A percentile compares a stretch with the other conserved stretches of the same genome.
Conservation (phyloP, 768 basidiomycete species). For the Hysterangium stoloniferum region DNA sequence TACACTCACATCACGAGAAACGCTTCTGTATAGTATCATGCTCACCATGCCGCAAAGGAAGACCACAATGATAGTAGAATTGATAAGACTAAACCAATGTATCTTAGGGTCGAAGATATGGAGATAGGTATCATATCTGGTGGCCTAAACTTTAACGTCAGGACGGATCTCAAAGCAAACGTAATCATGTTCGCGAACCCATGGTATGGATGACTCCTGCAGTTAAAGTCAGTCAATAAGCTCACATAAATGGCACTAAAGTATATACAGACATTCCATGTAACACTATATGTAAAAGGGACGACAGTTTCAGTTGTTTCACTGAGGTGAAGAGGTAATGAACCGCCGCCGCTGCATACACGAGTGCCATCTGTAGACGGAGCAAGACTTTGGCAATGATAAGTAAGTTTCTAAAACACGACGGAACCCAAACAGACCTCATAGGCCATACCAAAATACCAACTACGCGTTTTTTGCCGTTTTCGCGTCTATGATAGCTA, state of each 20-base stretch:
- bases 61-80: slow-evolving; percentile 84
- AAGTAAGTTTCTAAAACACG: not conserved
- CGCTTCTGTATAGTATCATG: slow-evolving; percentile 79
- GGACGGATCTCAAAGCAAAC: slow-evolving; percentile 3
- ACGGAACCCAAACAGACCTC: slow-evolving; percentile 25
- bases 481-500: slow-evolving; percentile 74
- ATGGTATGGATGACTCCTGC: slow-evolving; percentile 79
- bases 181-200: slow-evolving; percentile 39
- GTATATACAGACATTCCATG: slow-evolving; percentile 56
- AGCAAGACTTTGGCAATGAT: slow-evolving; percentile 62
- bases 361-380: slow-evolving; percentile 43
- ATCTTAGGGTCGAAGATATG: slow-evolving; percentile 91
- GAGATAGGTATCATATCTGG: slow-evolving; percentile 94
- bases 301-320: slow-evolving; percentile 56
- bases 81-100: slow-evolving; percentile 94
- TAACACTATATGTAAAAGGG: slow-evolving; percentile 81
- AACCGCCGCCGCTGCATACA: slow-evolving; percentile 42
- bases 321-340: slow-evolving; percentile 47
- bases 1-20: slow-evolving; percentile 73
- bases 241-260: not conserved
- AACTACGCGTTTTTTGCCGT: slow-evolving; percentile 75
- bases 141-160: slow-evolving; percentile 48
- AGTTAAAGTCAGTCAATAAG: not conserved
- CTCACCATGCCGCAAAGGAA: slow-evolving; percentile 93
- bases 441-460: slow-evolving; percentile 84